Evolutionary conservation across 1,284 basidiomycete genomes (phyloP).

Genomic region (Boletus holoroseus): DNA sequence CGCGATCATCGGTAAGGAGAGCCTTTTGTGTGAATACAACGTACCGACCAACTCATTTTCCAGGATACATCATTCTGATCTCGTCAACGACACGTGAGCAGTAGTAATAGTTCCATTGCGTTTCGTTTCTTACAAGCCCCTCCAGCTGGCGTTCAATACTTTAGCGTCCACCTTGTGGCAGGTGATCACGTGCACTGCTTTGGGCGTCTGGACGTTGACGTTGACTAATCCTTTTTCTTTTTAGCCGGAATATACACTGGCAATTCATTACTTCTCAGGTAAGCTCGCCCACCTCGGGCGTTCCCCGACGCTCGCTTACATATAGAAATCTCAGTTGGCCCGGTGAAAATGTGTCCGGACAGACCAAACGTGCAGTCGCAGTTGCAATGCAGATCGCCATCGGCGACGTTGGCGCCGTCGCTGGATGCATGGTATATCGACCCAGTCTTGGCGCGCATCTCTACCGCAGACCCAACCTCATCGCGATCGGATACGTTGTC

Average conservation of each 20-base stretch:
- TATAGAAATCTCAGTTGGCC: conserved; percentile 45
- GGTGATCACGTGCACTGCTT: conserved; percentile 8
- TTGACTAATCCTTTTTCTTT: background rate
- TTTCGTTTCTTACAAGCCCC: conserved; percentile 5
- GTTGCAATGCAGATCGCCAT: conserved; percentile 65
- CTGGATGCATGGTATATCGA: conserved; percentile 51
- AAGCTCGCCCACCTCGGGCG: conserved; percentile 11
- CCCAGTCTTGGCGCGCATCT: conserved; percentile 43
- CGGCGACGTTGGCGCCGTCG: conserved; percentile 60
- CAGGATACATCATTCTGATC: conserved; percentile 52
- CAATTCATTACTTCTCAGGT: conserved; percentile 53
- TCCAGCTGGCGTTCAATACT: conserved; percentile 53
- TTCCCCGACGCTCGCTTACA: conserved; percentile 7
- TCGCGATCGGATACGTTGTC: conserved; percentile 54
- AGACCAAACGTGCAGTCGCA: conserved; percentile 63
- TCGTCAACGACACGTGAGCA: conserved; percentile 44
- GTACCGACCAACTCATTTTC: background rate
- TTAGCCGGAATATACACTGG: conserved; percentile 56
- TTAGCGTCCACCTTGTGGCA: conserved; percentile 55
- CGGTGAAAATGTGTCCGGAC: conserved; percentile 63
- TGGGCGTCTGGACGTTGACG: background rate
- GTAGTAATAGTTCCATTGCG: background rate
- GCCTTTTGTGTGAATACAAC: conserved; percentile 5
- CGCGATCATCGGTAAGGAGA: conserved; percentile 48
- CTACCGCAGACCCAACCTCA: conserved; percentile 57